phyloP scores from a whole-genome alignment of 1,284 basidiomycete species.

The Ceratobasidium sp. region DNA sequence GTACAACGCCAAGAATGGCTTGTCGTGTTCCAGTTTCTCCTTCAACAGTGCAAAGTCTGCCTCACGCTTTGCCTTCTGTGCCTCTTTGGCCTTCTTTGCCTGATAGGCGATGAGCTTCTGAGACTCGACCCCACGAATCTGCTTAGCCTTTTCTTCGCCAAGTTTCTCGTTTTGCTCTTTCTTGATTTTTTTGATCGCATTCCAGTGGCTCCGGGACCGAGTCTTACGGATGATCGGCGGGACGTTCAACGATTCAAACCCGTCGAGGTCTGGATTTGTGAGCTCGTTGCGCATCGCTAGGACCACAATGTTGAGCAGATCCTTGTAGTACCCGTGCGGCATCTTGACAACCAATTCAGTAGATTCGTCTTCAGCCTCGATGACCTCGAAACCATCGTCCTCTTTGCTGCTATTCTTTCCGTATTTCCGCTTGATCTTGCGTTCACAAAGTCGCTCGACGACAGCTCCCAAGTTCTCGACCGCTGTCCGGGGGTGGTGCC shows the following conservation, averaged over 20 bases:
- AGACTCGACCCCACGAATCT: conserved; percentile 51
- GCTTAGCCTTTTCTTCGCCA: conserved; percentile 49
- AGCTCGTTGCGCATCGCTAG: conserved; percentile 65
- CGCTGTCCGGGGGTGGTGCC: conserved; percentile 70
- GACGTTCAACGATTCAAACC: conserved; percentile 52
- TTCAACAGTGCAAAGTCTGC: conserved; percentile 56
- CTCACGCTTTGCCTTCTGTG: conserved; percentile 49
- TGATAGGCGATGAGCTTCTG: neutral
- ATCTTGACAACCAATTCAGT: conserved; percentile 49
- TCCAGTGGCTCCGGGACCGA: conserved; percentile 5
- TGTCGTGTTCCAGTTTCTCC: conserved; percentile 58
- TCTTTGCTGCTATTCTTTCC: conserved; percentile 24
- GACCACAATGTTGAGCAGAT: conserved; percentile 69
- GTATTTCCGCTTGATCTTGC: conserved; percentile 48
- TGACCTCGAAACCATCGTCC: conserved; percentile 39
- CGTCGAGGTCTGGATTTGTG: conserved; percentile 46
- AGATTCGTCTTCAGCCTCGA: conserved; percentile 25
- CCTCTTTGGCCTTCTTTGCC: conserved; percentile 50
- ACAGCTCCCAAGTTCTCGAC: conserved; percentile 65
- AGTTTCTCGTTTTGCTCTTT: conserved; percentile 15
- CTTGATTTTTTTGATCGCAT: conserved; percentile 4
- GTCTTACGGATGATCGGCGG: conserved; percentile 11
- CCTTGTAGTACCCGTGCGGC: conserved; percentile 74
- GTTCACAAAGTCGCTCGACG: conserved; percentile 61
- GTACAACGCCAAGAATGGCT: conserved; percentile 69